Evolutionary conservation across 495 filamentous ascomycete species (phyloP).

Genomic region (Talaromyces adpressus): DNA sequence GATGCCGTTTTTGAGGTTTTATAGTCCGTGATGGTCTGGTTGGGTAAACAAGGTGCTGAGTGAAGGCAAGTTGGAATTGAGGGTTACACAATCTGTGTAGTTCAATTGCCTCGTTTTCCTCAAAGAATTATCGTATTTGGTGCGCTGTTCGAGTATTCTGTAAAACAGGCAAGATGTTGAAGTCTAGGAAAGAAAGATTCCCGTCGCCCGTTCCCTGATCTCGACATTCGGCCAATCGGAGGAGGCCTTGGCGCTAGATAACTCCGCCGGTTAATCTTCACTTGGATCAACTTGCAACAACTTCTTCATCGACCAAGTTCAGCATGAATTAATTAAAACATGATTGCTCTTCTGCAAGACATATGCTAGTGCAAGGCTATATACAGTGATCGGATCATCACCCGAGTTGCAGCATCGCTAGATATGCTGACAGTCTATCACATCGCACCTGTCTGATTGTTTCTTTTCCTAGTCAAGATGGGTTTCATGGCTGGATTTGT

Average conservation of each 20-base stretch:
- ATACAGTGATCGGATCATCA: background rate
- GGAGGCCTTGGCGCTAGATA: conserved; percentile 1
- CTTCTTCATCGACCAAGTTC: background rate
- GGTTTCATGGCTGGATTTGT: conserved; percentile 81
- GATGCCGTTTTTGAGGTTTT: conserved; percentile 5
- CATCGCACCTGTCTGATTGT: background rate
- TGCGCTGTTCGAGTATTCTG: background rate
- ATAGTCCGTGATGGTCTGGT: background rate
- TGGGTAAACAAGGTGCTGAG: background rate
- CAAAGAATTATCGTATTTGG: background rate
- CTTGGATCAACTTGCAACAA: background rate
- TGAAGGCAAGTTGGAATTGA: background rate
- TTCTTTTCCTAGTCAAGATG: conserved; percentile 36
- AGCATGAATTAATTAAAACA: background rate
- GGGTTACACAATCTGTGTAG: background rate
- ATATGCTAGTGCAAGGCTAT: background rate
- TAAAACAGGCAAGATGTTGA: conserved; percentile 9
- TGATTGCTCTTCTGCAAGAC: background rate
- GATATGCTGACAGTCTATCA: background rate
- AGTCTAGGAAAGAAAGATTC: conserved; percentile 22
- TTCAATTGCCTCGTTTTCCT: background rate
- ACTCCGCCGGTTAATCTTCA: background rate
- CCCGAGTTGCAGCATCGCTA: background rate
- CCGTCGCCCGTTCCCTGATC: background rate
- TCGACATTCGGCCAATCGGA: conserved; percentile 31